Percentiles rank a stretch among this genome's conserved stretches.
Conservation (phyloP, 1,284 basidiomycete genomes). For the Ceratorhiza oryzae-sativae region DNA sequence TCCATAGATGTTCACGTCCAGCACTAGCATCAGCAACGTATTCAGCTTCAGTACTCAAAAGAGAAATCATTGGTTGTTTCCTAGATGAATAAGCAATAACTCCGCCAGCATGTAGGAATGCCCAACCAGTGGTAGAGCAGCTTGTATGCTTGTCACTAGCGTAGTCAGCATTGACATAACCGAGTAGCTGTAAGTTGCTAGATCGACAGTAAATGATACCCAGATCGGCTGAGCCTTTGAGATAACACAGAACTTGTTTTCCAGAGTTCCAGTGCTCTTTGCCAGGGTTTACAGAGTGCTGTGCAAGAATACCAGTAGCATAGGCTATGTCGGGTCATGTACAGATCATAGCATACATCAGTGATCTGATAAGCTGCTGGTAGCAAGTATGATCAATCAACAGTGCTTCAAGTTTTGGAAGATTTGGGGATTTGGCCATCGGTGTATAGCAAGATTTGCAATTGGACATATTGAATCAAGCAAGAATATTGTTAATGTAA, state of each 20-base stretch:
- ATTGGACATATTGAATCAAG: conserved; percentile 17
- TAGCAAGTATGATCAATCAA: conserved; percentile 18
- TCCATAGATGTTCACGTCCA: conserved; percentile 48
- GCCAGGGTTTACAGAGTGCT: conserved; percentile 45
- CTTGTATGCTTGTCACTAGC: conserved; percentile 9
- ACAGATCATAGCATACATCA: conserved; percentile 44
- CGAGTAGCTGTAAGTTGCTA: background rate
- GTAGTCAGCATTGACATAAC: conserved; percentile 1
- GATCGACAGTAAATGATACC: conserved; percentile 39
- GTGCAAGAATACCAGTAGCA: conserved; percentile 44
- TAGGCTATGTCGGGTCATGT: conserved; percentile 49
- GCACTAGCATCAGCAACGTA: conserved; percentile 50
- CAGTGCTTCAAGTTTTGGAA: background rate
- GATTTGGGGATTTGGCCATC: background rate
- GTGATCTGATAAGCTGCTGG: conserved; percentile 43
- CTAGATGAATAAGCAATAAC: conserved; percentile 40
- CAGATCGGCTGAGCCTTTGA: conserved; percentile 53
- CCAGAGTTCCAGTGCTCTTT: conserved; percentile 45
- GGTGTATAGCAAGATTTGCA: conserved; percentile 39
- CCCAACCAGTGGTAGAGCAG: conserved; percentile 16
- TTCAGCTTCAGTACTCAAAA: conserved; percentile 52
- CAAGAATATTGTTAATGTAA: conserved; percentile 33
- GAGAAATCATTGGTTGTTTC: conserved; percentile 48
- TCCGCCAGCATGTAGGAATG: background rate
- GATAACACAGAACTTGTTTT: conserved; percentile 47